Base-by-base conservation (phyloP, 306 rosid genomes). In the Mimosa pudica region DNA sequence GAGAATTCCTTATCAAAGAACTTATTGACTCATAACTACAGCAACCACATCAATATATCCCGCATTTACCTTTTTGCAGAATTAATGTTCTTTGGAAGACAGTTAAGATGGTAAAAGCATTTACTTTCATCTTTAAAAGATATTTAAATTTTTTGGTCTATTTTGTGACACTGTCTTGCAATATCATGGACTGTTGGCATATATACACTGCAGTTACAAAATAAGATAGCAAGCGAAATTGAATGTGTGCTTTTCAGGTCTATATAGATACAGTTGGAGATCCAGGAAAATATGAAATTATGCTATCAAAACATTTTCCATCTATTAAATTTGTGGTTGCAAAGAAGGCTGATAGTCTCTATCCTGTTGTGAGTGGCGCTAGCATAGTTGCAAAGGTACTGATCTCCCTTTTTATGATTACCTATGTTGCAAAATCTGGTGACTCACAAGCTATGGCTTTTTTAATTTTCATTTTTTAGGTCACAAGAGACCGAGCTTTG, bases 361-460 rank as follows among this genome's bases (percentile, higher is more conserved):
- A 91, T 87, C 97, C 97, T 8, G 97, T 94, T 86, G 98, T 94
- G 32, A 92, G 98, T 85, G 98, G 98, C 70, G 98, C 98, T 12
- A 94, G 98, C 67, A 92, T 92, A 82, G 91, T 87, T 41, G 98
- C 98, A 74, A 94, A 94, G 94, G 98, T 93, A 84, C 48, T 24
- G 71, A 61, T 68, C 49, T 9, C 48, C 47, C 42, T 75, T 73
- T 63, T 64, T 46, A 45, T 54, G 11, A 33, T 70, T 42, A 6
- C 57, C 60, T 44, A 48, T 9, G 32, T 1, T 74, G 30, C 65
- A 12, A 63, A 63, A 51, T 74, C 74, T 44, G 52, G 18, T 49
- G 12, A 42, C 46, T 10, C 70, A 14, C 57, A 62, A 38, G 69
- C 30, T 58, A 55, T 11, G 18, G 7, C 41, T 44, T 10, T 32